Conservation (phyloP, 2,329 filamentous ascomycete species). For the Annulohypoxylon truncatum region DNA sequence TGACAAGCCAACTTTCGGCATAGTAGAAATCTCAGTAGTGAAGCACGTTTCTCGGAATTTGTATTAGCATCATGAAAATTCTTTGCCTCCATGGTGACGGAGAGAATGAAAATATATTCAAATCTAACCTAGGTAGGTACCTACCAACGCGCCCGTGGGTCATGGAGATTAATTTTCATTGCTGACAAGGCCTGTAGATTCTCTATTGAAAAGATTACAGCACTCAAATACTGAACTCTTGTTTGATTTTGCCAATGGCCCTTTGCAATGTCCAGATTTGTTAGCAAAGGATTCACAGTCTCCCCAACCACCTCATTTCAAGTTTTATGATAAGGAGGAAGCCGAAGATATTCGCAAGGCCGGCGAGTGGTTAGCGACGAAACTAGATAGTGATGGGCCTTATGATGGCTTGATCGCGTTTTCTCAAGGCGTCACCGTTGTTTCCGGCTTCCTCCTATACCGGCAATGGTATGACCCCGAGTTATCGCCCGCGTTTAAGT, state of each 20-base stretch:
- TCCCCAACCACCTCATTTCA: slow-evolving; percentile 23
- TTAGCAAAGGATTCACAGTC: slow-evolving; percentile 11
- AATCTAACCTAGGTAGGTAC: slow-evolving; percentile 36
- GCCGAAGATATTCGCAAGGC: slow-evolving; percentile 50
- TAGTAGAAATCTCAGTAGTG: neutral
- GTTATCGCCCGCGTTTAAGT: slow-evolving; percentile 51
- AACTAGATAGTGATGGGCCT: slow-evolving; percentile 45
- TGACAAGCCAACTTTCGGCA: neutral
- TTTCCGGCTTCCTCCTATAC: slow-evolving; percentile 55
- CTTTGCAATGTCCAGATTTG: slow-evolving; percentile 19
- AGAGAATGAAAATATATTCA: slow-evolving; percentile 30
- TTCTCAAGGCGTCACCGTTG: slow-evolving; percentile 52
- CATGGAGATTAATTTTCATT: neutral
- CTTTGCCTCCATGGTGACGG: slow-evolving; percentile 39
- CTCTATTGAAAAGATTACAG: slow-evolving; percentile 12
- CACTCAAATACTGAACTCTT: slow-evolving; percentile 5
- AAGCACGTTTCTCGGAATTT: neutral
- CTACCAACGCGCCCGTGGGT: too few relatives aligned
- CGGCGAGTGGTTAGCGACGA: slow-evolving; percentile 52
- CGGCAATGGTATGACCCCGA: slow-evolving; percentile 51
- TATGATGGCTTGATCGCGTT: slow-evolving; percentile 48
- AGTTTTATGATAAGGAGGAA: slow-evolving; percentile 36
- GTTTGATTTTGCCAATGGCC: slow-evolving; percentile 44
- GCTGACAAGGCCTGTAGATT: slow-evolving; percentile 4
- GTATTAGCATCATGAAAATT: slow-evolving; percentile 32